These are phyloP conservation scores for Sclerotinia borealis DNA, from an alignment of 2,329 filamentous ascomycete genomes.

Conservation along the genomic window DNA sequence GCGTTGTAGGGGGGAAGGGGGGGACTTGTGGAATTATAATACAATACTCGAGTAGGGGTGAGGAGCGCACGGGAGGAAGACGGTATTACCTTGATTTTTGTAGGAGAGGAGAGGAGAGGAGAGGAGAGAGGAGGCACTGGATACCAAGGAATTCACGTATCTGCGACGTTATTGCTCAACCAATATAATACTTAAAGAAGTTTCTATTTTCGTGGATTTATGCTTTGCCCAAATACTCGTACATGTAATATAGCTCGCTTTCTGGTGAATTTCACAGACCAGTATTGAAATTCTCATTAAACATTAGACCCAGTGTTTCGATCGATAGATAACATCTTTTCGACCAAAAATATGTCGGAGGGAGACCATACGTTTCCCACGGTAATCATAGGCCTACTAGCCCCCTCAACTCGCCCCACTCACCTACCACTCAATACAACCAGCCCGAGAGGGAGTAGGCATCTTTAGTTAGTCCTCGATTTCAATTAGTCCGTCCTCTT, in stretches of 20 bases:
- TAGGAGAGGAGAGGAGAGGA: background rate
- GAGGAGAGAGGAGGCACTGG: background rate
- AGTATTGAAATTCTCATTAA: background rate
- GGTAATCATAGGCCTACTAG: background rate
- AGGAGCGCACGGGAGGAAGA: background rate
- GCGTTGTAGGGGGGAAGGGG: constrained; percentile 14
- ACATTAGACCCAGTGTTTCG: background rate
- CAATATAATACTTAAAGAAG: background rate
- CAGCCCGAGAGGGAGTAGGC: too few species aligned
- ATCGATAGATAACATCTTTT: background rate
- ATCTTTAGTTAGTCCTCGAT: too few species aligned
- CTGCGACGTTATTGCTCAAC: background rate
- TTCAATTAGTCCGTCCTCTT: too few species aligned
- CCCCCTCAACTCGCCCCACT: too few species aligned
- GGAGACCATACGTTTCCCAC: background rate
- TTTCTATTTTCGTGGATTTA: background rate
- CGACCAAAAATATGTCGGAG: background rate
- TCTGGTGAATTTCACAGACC: background rate
- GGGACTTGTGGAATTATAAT: background rate
- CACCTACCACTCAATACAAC: too few species aligned
- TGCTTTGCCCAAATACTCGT: background rate
- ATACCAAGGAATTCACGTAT: background rate
- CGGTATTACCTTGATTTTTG: background rate
- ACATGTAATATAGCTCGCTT: too few species aligned
- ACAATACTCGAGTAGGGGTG: background rate